A percentile compares a stretch with the other conserved stretches of the same genome.
These are phyloP conservation scores for Candida silvicultrix DNA, from an alignment of 805 yeast genomes.

Conservation along the genomic window DNA sequence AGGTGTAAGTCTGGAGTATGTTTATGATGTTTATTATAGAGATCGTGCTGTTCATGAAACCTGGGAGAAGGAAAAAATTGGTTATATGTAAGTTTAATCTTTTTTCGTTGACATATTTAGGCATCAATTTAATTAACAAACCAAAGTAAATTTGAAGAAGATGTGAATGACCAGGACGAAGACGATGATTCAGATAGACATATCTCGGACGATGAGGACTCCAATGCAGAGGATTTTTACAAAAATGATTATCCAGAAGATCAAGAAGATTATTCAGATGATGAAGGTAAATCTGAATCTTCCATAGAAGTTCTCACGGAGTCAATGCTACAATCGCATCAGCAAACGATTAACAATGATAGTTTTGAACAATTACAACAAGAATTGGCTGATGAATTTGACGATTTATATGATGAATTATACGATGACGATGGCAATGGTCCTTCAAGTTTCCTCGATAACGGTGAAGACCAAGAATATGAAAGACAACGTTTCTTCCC, in stretches of 20 bases:
- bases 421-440: slow-evolving; percentile 66
- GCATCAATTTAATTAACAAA: not conserved
- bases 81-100: slow-evolving; percentile 27
- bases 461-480: slow-evolving; percentile 26
- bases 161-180: slow-evolving; percentile 30
- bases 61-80: slow-evolving; percentile 27
- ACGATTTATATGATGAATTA: slow-evolving; percentile 53
- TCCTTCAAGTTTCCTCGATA: slow-evolving; percentile 24
- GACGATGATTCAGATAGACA: slow-evolving; percentile 33
- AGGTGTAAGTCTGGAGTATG: slow-evolving; percentile 55
- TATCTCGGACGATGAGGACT: slow-evolving; percentile 70
- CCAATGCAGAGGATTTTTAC: slow-evolving; percentile 88
- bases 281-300: slow-evolving; percentile 8
- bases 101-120: no score
- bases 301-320: slow-evolving; percentile 13
- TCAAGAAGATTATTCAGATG: slow-evolving; percentile 53
- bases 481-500: slow-evolving; percentile 49
- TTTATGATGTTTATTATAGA: slow-evolving; percentile 82
- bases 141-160: slow-evolving; percentile 31
- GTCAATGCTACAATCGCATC: slow-evolving; percentile 6
- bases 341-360: not conserved
- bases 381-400: slow-evolving; percentile 19
- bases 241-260: slow-evolving; percentile 94
- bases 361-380: not conserved
- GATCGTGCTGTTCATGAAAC: slow-evolving; percentile 55